Conservation (phyloP, 1,284 basidiomycete species). For the Apiotrichum porosum region DNA sequence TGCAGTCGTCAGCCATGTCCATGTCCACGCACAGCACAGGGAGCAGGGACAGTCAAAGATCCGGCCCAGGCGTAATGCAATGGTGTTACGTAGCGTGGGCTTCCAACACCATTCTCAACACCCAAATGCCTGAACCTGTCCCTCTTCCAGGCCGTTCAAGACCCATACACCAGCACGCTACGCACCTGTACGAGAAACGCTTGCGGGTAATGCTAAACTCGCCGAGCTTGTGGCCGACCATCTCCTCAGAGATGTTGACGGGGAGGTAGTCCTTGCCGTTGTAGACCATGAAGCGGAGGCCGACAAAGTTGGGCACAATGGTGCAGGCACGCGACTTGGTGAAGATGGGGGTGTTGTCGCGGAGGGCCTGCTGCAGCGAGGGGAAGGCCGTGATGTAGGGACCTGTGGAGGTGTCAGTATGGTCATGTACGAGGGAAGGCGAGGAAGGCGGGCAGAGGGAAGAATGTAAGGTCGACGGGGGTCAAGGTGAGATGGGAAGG, state of each 20-base stretch:
- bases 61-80: no score
- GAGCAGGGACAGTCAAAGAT: no score
- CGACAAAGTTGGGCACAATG: conserved; percentile 90
- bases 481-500: neutral
- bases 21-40: no score
- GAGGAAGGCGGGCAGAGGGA: conserved; percentile 5
- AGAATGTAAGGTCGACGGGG: no score
- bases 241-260: conserved; percentile 84
- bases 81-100: neutral
- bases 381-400: conserved; percentile 95
- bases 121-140: no score
- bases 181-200: conserved; percentile 51
- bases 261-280: conserved; percentile 90
- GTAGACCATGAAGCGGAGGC: conserved; percentile 84
- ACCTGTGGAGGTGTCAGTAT: conserved; percentile 59
- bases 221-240: conserved; percentile 97
- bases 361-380: conserved; percentile 74
- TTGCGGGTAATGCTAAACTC: conserved; percentile 86
- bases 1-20: conserved; percentile 5
- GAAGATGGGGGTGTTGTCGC: conserved; percentile 77
- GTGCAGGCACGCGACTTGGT: conserved; percentile 88
- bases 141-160: no score
- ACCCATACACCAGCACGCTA: neutral
- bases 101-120: neutral
- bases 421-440: no score